Conservation (phyloP, 257 asterid genomes). For the Solanum dulcamara region DNA sequence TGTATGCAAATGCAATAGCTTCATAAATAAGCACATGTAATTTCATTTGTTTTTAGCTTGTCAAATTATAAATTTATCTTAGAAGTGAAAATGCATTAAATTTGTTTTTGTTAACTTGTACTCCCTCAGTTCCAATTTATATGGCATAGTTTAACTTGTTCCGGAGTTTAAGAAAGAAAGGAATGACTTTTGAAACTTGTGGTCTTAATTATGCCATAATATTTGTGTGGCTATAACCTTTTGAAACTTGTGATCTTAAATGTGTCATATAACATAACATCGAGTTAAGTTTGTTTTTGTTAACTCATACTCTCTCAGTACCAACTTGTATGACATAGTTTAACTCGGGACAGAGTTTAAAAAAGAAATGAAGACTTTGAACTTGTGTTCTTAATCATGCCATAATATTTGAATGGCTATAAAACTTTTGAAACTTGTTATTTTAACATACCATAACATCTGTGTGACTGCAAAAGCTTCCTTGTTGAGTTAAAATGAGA, state of each 20-base stretch:
- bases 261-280: neutral
- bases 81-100: neutral
- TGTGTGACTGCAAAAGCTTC: neutral
- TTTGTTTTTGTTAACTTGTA: neutral
- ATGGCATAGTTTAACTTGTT: neutral
- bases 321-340: neutral
- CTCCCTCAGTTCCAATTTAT: neutral
- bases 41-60: neutral
- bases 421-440: neutral
- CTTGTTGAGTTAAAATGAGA: neutral
- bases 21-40: neutral
- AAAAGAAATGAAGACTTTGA: neutral
- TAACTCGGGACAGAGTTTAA: neutral
- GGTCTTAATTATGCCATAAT: neutral
- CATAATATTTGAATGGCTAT: neutral
- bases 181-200: neutral
- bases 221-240: neutral
- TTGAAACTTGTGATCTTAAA: neutral
- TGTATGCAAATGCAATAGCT: neutral
- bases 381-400: neutral
- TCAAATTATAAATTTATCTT: neutral
- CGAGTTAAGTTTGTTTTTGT: neutral
- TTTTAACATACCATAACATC: neutral
- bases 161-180: neutral
- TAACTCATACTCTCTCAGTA: neutral